Conservation (phyloP, 768 basidiomycete genomes). For the Tulasnella sp. region DNA sequence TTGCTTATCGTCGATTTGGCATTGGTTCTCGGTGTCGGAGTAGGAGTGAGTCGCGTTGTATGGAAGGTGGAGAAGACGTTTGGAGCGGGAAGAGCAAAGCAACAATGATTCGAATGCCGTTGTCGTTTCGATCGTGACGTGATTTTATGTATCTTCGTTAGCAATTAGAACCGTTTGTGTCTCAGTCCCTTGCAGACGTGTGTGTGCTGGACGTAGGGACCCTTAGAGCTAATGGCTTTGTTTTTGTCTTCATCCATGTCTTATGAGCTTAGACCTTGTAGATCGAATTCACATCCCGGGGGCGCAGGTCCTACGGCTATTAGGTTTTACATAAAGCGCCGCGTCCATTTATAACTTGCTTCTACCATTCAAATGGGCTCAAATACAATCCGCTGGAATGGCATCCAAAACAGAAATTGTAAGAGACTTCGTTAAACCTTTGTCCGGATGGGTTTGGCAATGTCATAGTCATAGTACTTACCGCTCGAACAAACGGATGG, state of each 20-base stretch:
- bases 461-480: neutral
- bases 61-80: slow-evolving; percentile 15
- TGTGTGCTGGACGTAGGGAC: too few relatives aligned
- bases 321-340: too few relatives aligned
- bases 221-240: too few relatives aligned
- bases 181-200: too few relatives aligned
- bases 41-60: slow-evolving; percentile 46
- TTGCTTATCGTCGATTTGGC: slow-evolving; percentile 65
- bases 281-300: too few relatives aligned
- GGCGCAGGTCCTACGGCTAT: too few relatives aligned
- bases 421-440: neutral
- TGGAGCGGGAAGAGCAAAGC: neutral
- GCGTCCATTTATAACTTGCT: too few relatives aligned
- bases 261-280: too few relatives aligned
- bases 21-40: slow-evolving; percentile 51
- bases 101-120: neutral
- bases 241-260: too few relatives aligned
- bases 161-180: too few relatives aligned
- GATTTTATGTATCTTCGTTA: too few relatives aligned
- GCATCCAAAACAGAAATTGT: neutral
- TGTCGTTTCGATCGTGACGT: neutral
- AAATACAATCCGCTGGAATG: neutral
- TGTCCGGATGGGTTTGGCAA: neutral
- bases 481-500: neutral
- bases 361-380: neutral